These are phyloP conservation scores for Fusarium caatingaense DNA, from an alignment of 2,329 filamentous ascomycete genomes.

Conservation along the genomic window DNA sequence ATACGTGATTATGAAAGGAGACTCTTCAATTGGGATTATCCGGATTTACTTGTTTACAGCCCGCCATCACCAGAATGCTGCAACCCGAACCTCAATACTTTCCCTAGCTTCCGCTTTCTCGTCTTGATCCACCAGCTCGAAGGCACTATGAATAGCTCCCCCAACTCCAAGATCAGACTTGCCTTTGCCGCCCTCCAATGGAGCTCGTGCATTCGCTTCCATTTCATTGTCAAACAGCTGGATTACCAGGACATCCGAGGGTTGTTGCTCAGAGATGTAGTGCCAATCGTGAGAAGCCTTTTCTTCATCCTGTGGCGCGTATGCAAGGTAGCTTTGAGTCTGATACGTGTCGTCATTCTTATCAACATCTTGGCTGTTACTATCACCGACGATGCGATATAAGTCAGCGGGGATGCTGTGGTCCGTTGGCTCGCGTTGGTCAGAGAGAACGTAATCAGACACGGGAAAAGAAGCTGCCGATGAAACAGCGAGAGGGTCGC, in stretches of 20 bases:
- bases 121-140: conserved; percentile 2
- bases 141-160: conserved; percentile 9
- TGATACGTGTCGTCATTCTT: neutral
- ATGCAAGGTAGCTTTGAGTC: conserved; percentile 3
- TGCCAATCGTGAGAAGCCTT: neutral
- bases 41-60: too few relatives aligned
- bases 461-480: conserved; percentile 1
- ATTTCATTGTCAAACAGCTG: conserved; percentile 11
- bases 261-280: neutral
- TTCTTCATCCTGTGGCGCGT: neutral
- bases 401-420: neutral
- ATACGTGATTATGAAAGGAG: too few relatives aligned
- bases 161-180: conserved; percentile 5
- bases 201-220: neutral
- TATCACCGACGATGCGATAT: neutral
- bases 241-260: conserved; percentile 4
- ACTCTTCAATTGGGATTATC: neutral
- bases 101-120: neutral
- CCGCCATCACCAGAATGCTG: neutral
- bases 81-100: conserved; percentile 8
- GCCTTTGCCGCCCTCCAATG: neutral
- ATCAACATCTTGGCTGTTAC: neutral
- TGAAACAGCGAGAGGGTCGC: conserved; percentile 9
- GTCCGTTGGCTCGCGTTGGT: conserved; percentile 2
- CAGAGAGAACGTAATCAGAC: conserved; percentile 1